Percentiles rank a stretch among this genome's conserved stretches.
Evolutionary conservation across 495 filamentous ascomycete species (phyloP).

Genomic region (Penicillium riverlandense): DNA sequence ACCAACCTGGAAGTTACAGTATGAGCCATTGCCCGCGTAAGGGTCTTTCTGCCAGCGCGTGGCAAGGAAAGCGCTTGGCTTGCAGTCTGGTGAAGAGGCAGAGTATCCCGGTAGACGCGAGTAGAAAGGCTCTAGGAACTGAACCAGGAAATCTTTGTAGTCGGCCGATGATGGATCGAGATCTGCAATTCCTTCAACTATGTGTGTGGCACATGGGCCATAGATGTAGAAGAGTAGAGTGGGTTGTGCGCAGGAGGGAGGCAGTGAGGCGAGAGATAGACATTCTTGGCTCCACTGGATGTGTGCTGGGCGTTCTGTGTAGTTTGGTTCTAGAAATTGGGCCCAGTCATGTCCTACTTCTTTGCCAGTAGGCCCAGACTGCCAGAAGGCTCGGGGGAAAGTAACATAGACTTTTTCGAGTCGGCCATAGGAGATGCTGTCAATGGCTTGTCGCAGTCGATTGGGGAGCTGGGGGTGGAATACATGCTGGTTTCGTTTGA

Average conservation of each 20-base stretch:
- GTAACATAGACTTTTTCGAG: conserved; percentile 91
- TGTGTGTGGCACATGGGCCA: conserved; percentile 49
- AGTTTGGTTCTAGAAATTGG: conserved; percentile 45
- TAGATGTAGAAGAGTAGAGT: conserved; percentile 91
- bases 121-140: conserved; percentile 57
- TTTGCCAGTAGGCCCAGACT: conserved; percentile 11
- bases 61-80: conserved; percentile 53
- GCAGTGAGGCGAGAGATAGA: conserved; percentile 68
- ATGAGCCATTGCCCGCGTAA: conserved; percentile 82
- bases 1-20: conserved; percentile 82
- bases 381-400: conserved; percentile 70
- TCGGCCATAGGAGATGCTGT: conserved; percentile 73
- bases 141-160: conserved; percentile 25
- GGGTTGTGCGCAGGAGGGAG: conserved; percentile 55
- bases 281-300: conserved; percentile 72
- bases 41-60: conserved; percentile 81
- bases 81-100: conserved; percentile 44
- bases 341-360: conserved; percentile 18
- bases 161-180: conserved; percentile 16
- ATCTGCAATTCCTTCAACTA: conserved; percentile 36
- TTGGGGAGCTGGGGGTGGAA: conserved; percentile 65
- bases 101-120: conserved; percentile 64
- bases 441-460: conserved; percentile 63
- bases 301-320: conserved; percentile 64
- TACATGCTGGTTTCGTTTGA: conserved; percentile 64